phyloP scores from a whole-genome alignment of 768 basidiomycete genomes.

The Leccinum incarnatum region DNA sequence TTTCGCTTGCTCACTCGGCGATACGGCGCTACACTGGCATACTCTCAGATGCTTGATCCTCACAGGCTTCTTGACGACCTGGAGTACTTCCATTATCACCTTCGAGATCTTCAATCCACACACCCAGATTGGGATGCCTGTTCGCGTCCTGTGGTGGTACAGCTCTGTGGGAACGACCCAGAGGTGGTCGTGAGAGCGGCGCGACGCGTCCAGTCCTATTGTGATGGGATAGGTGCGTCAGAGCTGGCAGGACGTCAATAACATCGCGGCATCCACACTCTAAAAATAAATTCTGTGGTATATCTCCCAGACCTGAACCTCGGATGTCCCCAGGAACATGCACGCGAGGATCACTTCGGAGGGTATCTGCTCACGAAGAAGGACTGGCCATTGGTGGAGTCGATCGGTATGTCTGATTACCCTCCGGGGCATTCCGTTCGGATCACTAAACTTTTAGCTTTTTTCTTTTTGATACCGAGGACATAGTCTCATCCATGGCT shows the following conservation, averaged over 20 bases:
- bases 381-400: conserved; percentile 68
- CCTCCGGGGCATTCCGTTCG: background rate
- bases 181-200: conserved; percentile 59
- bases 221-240: conserved; percentile 66
- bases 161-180: conserved; percentile 73
- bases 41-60: conserved; percentile 77
- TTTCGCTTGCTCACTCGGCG: conserved; percentile 61
- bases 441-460: background rate
- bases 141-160: conserved; percentile 58
- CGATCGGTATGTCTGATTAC: conserved; percentile 47
- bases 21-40: conserved; percentile 65
- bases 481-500: conserved; percentile 63
- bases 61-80: conserved; percentile 58
- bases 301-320: conserved; percentile 64
- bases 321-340: conserved; percentile 75
- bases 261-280: background rate
- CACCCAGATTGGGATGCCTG: conserved; percentile 16
- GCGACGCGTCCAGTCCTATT: conserved; percentile 52
- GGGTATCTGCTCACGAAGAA: conserved; percentile 72
- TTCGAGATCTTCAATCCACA: conserved; percentile 48
- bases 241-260: background rate
- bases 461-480: background rate
- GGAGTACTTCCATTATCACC: conserved; percentile 62
- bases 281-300: conserved; percentile 10
- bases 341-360: conserved; percentile 65